These are phyloP conservation scores for Besnoitia besnoiti DNA, from an alignment of 169 alveolate genomes.

Conservation along the genomic window DNA sequence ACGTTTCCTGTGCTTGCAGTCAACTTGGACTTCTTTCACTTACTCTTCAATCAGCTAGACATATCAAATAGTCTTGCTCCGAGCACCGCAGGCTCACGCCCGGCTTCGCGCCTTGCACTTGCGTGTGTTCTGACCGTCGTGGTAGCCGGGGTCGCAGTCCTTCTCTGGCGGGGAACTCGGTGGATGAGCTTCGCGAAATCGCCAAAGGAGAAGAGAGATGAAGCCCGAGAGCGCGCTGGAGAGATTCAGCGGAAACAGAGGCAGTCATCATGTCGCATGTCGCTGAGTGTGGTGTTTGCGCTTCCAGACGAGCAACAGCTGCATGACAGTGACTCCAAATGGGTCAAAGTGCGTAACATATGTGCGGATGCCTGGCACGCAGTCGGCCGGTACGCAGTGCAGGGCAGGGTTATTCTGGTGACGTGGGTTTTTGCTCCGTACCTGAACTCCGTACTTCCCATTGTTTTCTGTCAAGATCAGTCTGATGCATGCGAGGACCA, in stretches of 20 bases:
- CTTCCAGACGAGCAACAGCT: neutral
- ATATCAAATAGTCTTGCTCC: neutral
- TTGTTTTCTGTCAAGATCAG: constrained; percentile 16
- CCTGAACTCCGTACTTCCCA: neutral
- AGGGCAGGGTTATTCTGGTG: neutral
- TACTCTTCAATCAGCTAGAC: neutral
- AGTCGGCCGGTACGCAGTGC: neutral
- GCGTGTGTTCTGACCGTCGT: neutral
- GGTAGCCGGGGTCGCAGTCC: neutral
- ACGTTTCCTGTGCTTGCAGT: neutral
- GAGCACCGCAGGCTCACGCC: neutral
- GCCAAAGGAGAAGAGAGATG: neutral
- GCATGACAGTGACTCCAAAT: neutral
- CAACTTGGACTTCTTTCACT: constrained; percentile 35
- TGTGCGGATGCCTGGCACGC: neutral
- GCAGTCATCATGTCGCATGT: constrained; percentile 2
- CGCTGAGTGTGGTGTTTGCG: neutral
- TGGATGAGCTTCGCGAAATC: constrained; percentile 28
- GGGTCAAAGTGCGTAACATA: neutral
- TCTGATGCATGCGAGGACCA: neutral
- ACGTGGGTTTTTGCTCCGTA: constrained; percentile 9
- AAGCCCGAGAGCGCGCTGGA: constrained; percentile 2
- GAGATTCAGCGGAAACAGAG: neutral
- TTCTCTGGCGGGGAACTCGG: neutral
- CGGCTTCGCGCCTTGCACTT: neutral